Evolutionary conservation across 2,329 filamentous ascomycete genomes (phyloP), one percentile per base, ranked within the genome.

Genomic region (Aspergillus uvarum): DNA sequence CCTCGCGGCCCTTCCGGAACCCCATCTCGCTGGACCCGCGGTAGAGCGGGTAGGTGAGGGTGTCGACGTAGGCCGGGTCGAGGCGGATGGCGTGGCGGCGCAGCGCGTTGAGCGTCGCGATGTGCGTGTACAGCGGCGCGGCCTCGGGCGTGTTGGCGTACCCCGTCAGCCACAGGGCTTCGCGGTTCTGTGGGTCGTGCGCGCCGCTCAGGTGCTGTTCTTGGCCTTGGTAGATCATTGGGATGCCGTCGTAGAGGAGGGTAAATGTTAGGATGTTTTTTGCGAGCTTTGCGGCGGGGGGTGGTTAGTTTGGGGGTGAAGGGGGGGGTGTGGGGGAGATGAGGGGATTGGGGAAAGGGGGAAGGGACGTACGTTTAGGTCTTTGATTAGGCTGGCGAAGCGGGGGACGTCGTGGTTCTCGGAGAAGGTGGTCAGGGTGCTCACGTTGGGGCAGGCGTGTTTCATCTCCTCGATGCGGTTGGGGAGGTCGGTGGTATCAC

Each of bases 201-300:
- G 77, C 79, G 19, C 82, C 82, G 1, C 76, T 70, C 69, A 81
- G 86, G 62, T 82, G 83, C 67, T 89, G 87, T 72, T 89, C 87
- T 63, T 86, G 84, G 31, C 87, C 87, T 65, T 87, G 82, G 73
- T 89, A 89, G 42, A 89, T 79, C 58, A 88, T 85, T 0, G 86
- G 86, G 48, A 89, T 84, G 24, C 87, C 87, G 58, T 87, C 72
- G 38, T 70, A 68, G 21, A 89, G 80, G 42, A 89, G 80, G 19
- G 82, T 83, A 67, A 84, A 88, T 0, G 85, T 80, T 44, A 89
- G 77, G 6, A 83, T 79, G 66, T 89, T 89, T 71, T 85, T 83
- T 50, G 85, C 82, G 2, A 87, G 78, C 54, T 72, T 48, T n/a
- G n/a, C n/a, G n/a, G n/a, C n/a, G 8, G 31, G 31, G 61, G 29